Evolutionary conservation across 192 early-diverging fungal genomes (phyloP).

Genomic region (Backusella morwellensis): DNA sequence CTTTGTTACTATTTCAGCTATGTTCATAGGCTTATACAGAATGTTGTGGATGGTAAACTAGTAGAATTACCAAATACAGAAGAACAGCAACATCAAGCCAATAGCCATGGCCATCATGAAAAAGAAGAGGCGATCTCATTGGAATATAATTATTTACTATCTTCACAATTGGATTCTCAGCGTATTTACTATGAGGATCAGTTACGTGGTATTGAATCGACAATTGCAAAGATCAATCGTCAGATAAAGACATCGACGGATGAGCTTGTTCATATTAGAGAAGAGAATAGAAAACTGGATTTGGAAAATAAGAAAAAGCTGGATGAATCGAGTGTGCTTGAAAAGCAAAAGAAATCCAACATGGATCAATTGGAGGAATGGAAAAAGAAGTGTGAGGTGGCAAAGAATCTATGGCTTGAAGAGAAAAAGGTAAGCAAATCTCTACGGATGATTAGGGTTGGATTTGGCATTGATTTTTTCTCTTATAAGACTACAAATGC

Average conservation of each 20-base stretch:
- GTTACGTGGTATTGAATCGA: constrained; percentile 46
- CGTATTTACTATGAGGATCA: constrained; percentile 80
- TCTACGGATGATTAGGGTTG: not conserved
- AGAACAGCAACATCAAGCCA: not conserved
- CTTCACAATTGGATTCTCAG: constrained; percentile 86
- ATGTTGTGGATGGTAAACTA: constrained; percentile 87
- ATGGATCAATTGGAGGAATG: constrained; percentile 61
- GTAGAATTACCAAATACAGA: constrained; percentile 74
- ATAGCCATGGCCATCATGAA: constrained; percentile 37
- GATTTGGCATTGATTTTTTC: not conserved
- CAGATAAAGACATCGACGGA: constrained; percentile 28
- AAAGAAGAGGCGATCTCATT: constrained; percentile 76
- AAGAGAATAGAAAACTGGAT: constrained; percentile 6
- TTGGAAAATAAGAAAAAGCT: not conserved
- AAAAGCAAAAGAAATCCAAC: constrained; percentile 42
- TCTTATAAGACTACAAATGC: constrained; percentile 20
- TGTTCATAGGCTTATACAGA: constrained; percentile 94
- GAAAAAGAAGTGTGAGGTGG: constrained; percentile 45
- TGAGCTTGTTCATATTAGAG: not conserved
- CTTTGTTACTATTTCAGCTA: constrained; percentile 36
- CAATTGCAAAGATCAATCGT: constrained; percentile 41
- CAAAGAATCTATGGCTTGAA: constrained; percentile 63
- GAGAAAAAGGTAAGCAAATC: constrained; percentile 62
- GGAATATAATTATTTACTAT: constrained; percentile 87
- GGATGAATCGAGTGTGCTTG: constrained; percentile 14